phyloP scores from a whole-genome alignment of 345 rosid genomes.

The Sonneratia caseolaris region DNA sequence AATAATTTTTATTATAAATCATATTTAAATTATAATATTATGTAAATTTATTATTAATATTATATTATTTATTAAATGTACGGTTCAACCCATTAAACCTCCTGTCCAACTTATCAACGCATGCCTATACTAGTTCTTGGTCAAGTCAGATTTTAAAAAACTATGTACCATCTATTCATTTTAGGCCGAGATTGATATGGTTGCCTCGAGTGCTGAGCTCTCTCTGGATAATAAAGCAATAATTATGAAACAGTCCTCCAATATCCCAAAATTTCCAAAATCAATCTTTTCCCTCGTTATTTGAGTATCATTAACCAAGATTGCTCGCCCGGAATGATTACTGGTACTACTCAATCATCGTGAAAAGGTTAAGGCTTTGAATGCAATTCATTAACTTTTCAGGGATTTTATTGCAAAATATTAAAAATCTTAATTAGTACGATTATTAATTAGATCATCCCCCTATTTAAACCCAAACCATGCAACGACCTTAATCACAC shows the following conservation, averaged over 20 bases:
- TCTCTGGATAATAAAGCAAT: background rate
- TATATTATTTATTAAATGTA: too few species aligned
- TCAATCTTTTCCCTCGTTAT: background rate
- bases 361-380: background rate
- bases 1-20: too few species aligned
- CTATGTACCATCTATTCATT: too few species aligned
- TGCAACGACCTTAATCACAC: slow-evolving; percentile 7
- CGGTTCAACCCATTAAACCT: too few species aligned
- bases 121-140: too few species aligned
- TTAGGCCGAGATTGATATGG: too few species aligned
- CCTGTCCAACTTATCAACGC: too few species aligned
- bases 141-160: too few species aligned
- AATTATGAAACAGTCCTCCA: background rate
- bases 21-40: too few species aligned
- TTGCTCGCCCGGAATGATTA: background rate
- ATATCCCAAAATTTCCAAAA: background rate
- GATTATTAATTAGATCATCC: background rate
- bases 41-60: too few species aligned
- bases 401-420: slow-evolving; percentile 1
- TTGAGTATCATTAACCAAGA: background rate
- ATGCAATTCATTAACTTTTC: background rate
- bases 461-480: slow-evolving; percentile 12
- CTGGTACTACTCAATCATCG: background rate
- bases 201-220: too few species aligned
- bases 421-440: background rate